Conservation (phyloP, 1,284 basidiomycete species). For the Leccinum angustisporum region DNA sequence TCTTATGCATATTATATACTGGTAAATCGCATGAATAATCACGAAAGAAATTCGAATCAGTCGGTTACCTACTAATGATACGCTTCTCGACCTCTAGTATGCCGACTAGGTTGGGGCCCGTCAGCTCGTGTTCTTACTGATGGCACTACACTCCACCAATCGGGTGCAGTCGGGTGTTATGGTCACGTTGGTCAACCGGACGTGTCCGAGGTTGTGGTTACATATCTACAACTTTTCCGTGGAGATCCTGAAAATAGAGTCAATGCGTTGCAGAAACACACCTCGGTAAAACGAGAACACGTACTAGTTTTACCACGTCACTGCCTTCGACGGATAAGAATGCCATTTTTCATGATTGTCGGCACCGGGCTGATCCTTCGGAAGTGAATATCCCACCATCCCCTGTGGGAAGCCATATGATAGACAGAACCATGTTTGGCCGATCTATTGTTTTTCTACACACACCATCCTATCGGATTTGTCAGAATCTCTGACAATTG, state of each 20-base stretch:
- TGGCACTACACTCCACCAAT: conserved; percentile 68
- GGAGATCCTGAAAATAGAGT: conserved; percentile 44
- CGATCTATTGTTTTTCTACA: conserved; percentile 72
- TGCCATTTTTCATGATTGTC: conserved; percentile 35
- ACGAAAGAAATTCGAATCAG: too few relatives aligned
- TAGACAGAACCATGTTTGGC: conserved; percentile 57
- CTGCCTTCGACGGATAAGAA: conserved; percentile 59
- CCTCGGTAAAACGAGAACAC: conserved; percentile 13
- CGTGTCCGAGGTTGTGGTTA: conserved; percentile 58
- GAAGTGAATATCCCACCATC: conserved; percentile 44
- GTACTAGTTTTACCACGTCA: conserved; percentile 49
- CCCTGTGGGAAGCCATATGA: conserved; percentile 71
- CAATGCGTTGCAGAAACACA: conserved; percentile 17
- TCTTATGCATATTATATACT: too few relatives aligned
- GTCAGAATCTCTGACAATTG: conserved; percentile 12
- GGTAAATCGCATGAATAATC: too few relatives aligned
- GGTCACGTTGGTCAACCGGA: conserved; percentile 72
- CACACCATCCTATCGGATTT: conserved; percentile 57
- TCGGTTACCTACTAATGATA: too few relatives aligned
- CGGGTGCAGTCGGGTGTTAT: conserved; percentile 66
- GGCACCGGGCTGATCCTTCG: conserved; percentile 12
- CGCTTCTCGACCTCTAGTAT: too few relatives aligned
- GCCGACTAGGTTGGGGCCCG: conserved; percentile 32
- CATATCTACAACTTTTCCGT: conserved; percentile 56
- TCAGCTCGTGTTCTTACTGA: conserved; percentile 53